Evolutionary conservation across 1,139 yeast species (phyloP), one percentile per base, ranked within the genome.

Genomic region (Saccharomycopsis phalli): DNA sequence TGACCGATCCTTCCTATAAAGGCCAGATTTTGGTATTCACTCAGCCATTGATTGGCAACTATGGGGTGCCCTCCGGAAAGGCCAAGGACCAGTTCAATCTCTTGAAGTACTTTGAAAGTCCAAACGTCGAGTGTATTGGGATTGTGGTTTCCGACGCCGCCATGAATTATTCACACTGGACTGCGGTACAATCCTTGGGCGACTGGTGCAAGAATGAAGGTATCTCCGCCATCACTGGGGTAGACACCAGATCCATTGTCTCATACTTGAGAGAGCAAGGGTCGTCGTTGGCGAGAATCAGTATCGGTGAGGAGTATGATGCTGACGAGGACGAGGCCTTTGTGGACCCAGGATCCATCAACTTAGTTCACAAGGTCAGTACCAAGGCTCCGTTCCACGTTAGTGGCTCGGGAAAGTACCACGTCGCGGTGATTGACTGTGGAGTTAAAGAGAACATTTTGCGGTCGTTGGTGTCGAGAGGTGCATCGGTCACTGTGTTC

Each of bases 161-260:
- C 22, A 74, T 88, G 69, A 76, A 86, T 59, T 86, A 91, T 63
- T 84, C 95, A 18, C 98, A 91, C 62, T 91, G 98, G 98, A 88
- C 97, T 32, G 98, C 98, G 3, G 95, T 91, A 32, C 97, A 91
- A 66, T 81, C 94, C 19, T 71, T 91, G 45, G 84, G 84, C 50
- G 84, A 82, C 53, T 91, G 97, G 97, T 91, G 98, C 67, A 76
- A 83, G 62, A 78, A 95, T 58, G 93, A 87, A 52, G 95, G 95
- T 30, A 93, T 91, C 42, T 94, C 97, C 45, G 98, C 96, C 41
- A 82, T 91, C 53, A 77, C 95, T 31, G 98, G 96, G 45, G 95
- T 91, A 41, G 98, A 91, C 62, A 91, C 98, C 48, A 81, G 98
- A 66, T 83, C 91, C 46, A 75, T 91, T 52, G 97, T 91, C 42